phyloP scores from a whole-genome alignment of 495 filamentous ascomycete species.

The Trichoderma asperelloides region DNA sequence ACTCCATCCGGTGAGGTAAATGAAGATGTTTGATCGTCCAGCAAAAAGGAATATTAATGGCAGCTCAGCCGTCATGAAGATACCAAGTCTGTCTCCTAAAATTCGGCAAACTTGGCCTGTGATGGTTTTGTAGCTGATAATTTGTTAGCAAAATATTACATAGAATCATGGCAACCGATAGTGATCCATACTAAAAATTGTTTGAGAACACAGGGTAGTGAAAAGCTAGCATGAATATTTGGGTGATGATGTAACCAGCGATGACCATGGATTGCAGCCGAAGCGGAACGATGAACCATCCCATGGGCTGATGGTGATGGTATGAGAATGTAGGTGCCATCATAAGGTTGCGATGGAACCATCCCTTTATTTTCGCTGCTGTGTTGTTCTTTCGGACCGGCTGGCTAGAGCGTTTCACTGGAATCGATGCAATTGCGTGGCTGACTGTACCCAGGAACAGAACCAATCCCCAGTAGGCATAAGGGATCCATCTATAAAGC shows the following conservation, averaged over 20 bases:
- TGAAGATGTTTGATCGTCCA: background rate
- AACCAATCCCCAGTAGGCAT: background rate
- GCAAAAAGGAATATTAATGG: background rate
- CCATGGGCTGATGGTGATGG: background rate
- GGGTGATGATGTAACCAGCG: background rate
- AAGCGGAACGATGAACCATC: background rate
- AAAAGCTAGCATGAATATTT: background rate
- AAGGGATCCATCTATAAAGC: background rate
- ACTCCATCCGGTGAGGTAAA: background rate
- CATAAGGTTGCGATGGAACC: constrained; percentile 5
- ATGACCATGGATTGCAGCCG: background rate
- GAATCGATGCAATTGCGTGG: background rate
- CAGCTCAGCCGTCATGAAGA: background rate
- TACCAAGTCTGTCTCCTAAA: background rate
- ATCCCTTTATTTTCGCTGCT: background rate
- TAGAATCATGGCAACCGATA: background rate
- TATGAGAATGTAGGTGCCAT: constrained; percentile 4
- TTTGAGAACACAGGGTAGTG: background rate
- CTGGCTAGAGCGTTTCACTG: background rate
- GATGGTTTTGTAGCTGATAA: background rate
- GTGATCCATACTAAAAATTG: background rate
- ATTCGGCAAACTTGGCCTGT: background rate
- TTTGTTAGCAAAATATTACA: background rate
- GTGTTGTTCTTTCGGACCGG: constrained; percentile 2
- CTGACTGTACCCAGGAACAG: background rate